These are phyloP conservation scores for Beauveria brongniartii DNA, from an alignment of 2,329 filamentous ascomycete genomes.

Conservation along the genomic window DNA sequence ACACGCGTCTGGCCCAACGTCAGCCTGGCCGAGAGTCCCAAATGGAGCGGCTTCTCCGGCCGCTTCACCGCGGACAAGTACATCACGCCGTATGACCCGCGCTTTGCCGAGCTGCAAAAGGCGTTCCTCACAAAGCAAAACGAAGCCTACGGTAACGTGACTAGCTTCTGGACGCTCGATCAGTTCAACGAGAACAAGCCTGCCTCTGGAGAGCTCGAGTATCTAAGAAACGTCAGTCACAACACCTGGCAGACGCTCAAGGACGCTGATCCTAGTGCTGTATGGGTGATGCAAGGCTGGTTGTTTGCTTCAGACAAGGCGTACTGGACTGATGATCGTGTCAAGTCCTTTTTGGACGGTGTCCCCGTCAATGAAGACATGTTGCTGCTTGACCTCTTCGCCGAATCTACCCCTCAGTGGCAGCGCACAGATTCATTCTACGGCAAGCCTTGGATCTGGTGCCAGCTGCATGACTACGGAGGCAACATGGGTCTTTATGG, in stretches of 20 bases:
- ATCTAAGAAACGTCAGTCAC: constrained; percentile 31
- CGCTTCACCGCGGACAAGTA: constrained; percentile 39
- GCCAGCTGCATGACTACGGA: constrained; percentile 39
- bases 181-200: constrained; percentile 46
- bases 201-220: constrained; percentile 33
- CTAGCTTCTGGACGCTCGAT: constrained; percentile 40
- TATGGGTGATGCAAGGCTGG: constrained; percentile 43
- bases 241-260: constrained; percentile 36
- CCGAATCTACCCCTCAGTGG: constrained; percentile 40
- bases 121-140: constrained; percentile 38
- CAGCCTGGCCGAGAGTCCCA: constrained; percentile 32
- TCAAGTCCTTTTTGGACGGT: constrained; percentile 38
- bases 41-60: constrained; percentile 33
- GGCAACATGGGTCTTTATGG: constrained; percentile 39
- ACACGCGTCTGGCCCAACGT: constrained; percentile 33
- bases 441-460: constrained; percentile 45
- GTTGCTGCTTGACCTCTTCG: constrained; percentile 40
- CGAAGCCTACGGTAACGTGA: constrained; percentile 38
- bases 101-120: constrained; percentile 35
- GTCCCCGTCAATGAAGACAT: constrained; percentile 34
- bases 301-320: constrained; percentile 34
- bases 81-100: constrained; percentile 36
- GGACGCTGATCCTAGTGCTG: constrained; percentile 32
- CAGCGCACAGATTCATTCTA: constrained; percentile 37
- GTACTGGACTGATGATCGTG: constrained; percentile 33